Conservation (phyloP, 768 basidiomycete species). For the Boletus patriciae region DNA sequence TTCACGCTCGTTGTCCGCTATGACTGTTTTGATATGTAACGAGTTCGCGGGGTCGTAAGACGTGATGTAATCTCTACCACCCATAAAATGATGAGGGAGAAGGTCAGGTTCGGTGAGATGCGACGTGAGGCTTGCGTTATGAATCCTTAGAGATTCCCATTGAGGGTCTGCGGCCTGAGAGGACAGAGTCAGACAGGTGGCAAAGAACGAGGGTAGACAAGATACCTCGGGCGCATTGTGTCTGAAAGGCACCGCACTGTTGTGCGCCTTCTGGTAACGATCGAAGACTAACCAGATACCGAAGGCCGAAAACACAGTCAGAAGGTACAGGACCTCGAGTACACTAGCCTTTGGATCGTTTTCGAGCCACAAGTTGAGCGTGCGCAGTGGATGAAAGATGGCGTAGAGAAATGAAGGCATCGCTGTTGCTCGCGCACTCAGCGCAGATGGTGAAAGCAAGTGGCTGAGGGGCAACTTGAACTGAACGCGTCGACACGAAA, state of each 20-base stretch:
- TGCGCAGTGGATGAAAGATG: slow-evolving; percentile 52
- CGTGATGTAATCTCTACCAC: slow-evolving; percentile 72
- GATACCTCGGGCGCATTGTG: slow-evolving; percentile 59
- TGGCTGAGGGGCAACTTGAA: slow-evolving; percentile 8
- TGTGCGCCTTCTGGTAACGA: slow-evolving; percentile 72
- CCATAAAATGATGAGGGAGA: slow-evolving; percentile 45
- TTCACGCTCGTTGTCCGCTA: slow-evolving; percentile 71
- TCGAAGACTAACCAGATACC: slow-evolving; percentile 79
- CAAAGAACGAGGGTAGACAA: slow-evolving; percentile 8
- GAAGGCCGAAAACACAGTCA: slow-evolving; percentile 68
- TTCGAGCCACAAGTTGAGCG: slow-evolving; percentile 48
- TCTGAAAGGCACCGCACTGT: slow-evolving; percentile 69
- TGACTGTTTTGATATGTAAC: slow-evolving; percentile 72
- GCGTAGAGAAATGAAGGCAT: slow-evolving; percentile 38
- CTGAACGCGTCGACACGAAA: slow-evolving; percentile 11
- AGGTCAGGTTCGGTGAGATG: slow-evolving; percentile 60
- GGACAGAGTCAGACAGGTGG: slow-evolving; percentile 16
- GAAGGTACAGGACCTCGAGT: slow-evolving; percentile 63
- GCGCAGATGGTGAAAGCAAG: not conserved
- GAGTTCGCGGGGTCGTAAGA: slow-evolving; percentile 91
- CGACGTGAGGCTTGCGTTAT: slow-evolving; percentile 59
- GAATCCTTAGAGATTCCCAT: slow-evolving; percentile 56
- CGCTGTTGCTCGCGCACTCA: slow-evolving; percentile 7
- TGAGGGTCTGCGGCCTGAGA: slow-evolving; percentile 56
- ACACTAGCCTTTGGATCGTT: slow-evolving; percentile 49